Conservation (phyloP, 345 rosid genomes). For the Moricandia moricandioides region DNA sequence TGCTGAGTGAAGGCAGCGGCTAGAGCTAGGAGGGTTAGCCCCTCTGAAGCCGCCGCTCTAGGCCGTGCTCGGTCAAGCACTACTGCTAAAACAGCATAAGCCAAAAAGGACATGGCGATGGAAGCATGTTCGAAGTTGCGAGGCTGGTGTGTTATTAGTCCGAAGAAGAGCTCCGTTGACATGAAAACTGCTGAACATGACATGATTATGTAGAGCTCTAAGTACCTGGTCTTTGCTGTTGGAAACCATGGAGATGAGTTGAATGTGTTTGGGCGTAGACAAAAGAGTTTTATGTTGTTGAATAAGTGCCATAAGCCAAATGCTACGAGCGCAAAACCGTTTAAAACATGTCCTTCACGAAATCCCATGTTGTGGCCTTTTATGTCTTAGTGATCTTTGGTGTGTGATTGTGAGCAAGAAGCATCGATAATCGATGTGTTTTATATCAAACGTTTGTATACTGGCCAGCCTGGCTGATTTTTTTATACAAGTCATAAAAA, state of each 20-base stretch:
- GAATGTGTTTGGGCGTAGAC: conserved; percentile 46
- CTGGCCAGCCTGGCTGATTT: no score
- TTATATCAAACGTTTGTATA: no score
- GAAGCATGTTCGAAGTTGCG: neutral
- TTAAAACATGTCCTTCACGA: conserved; percentile 31
- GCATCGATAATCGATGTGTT: no score
- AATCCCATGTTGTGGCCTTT: no score
- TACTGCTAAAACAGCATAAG: neutral
- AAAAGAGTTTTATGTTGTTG: conserved; percentile 41
- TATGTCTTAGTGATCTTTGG: no score
- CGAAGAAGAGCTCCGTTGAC: conserved; percentile 54
- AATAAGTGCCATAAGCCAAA: conserved; percentile 70
- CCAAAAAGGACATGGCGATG: neutral
- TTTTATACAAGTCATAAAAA: no score
- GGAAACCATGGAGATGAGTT: conserved; percentile 64
- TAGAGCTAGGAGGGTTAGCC: no score
- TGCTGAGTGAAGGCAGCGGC: no score
- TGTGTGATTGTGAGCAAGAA: no score
- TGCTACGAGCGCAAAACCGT: conserved; percentile 54
- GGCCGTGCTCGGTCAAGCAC: neutral
- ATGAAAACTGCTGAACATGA: conserved; percentile 44
- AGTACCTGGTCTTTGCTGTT: conserved; percentile 41
- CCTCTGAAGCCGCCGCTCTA: neutral
- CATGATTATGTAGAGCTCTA: conserved; percentile 64
- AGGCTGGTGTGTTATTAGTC: conserved; percentile 31